These are phyloP conservation scores for Podaxis sp. DNA, from an alignment of 768 basidiomycete genomes.

Conservation along the genomic window DNA sequence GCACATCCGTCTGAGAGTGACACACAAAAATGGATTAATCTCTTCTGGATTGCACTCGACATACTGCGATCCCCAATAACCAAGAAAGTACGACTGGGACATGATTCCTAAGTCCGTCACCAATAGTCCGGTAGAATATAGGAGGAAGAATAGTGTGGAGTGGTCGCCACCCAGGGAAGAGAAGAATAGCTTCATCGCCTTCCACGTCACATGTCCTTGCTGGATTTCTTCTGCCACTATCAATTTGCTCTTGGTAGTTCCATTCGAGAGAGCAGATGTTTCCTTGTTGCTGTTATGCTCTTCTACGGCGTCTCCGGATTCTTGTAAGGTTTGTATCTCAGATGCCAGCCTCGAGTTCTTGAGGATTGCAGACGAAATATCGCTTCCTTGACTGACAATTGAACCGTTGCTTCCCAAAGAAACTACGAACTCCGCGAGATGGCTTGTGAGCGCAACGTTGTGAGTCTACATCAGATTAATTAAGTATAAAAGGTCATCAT, in stretches of 20 bases:
- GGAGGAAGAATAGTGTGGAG: conserved; percentile 25
- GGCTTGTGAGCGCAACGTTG: conserved; percentile 46
- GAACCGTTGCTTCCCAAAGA: conserved; percentile 52
- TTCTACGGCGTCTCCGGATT: conserved; percentile 20
- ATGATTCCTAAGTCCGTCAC: conserved; percentile 19
- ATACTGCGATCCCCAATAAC: conserved; percentile 45
- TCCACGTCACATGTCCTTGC: conserved; percentile 51
- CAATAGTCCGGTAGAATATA: conserved; percentile 20
- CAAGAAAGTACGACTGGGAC: conserved; percentile 34
- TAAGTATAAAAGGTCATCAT: not conserved
- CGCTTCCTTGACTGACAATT: conserved; percentile 39
- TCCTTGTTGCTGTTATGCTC: conserved; percentile 20
- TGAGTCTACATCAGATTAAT: conserved; percentile 30
- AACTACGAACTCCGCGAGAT: conserved; percentile 54
- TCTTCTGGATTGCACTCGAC: conserved; percentile 14
- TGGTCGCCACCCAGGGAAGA: conserved; percentile 27
- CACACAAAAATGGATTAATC: conserved; percentile 25
- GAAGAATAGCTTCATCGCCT: conserved; percentile 34
- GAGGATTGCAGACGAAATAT: conserved; percentile 43
- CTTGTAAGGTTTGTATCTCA: conserved; percentile 22
- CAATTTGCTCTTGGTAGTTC: conserved; percentile 42
- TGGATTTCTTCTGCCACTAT: conserved; percentile 56
- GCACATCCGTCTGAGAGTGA: conserved; percentile 32
- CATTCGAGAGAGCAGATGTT: conserved; percentile 10
- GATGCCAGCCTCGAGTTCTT: conserved; percentile 30